A percentile compares a stretch with the other conserved stretches of the same genome.
phyloP scores from a whole-genome alignment of 169 alveolate species.

The Perkinsus chesapeaki region DNA sequence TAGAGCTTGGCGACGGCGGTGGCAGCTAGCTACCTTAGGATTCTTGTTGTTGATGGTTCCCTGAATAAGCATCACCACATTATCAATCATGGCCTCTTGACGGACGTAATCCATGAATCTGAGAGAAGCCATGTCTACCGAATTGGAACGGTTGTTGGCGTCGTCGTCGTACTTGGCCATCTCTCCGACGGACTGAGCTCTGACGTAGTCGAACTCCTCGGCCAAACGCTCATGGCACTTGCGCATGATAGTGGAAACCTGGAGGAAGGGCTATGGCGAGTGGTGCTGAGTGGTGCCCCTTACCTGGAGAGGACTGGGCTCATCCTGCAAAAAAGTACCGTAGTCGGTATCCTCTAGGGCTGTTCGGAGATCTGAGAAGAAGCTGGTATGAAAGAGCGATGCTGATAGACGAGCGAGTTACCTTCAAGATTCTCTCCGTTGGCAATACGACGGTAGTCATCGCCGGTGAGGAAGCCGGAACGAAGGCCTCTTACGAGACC shows the following conservation, averaged over 20 bases:
- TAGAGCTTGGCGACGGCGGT: slow-evolving; percentile 17
- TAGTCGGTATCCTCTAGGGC: slow-evolving; percentile 96
- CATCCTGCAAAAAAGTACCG: slow-evolving; percentile 86
- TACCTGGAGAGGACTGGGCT: slow-evolving; percentile 81
- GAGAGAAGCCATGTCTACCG: slow-evolving; percentile 50
- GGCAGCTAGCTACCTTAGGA: slow-evolving; percentile 50
- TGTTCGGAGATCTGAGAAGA: slow-evolving; percentile 59
- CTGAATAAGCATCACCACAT: slow-evolving; percentile 93
- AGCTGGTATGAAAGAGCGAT: not conserved
- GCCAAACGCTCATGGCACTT: slow-evolving; percentile 91
- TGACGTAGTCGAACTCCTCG: slow-evolving; percentile 76
- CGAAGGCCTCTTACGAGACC: slow-evolving; percentile 92
- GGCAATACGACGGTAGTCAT: slow-evolving; percentile 77
- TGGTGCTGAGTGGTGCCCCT: not conserved
- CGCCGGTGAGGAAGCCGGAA: slow-evolving; percentile 87
- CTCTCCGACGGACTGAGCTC: not conserved
- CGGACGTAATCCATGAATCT: slow-evolving; percentile 38
- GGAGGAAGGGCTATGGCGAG: not conserved
- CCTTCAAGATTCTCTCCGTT: slow-evolving; percentile 79
- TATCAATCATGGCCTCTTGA: slow-evolving; percentile 94
- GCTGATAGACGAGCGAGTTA: not conserved
- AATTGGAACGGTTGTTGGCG: not conserved
- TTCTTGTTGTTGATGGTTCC: slow-evolving; percentile 86
- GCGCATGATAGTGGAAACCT: slow-evolving; percentile 63
- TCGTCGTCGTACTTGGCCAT: not conserved